A percentile compares a stretch with the other conserved stretches of the same genome.
These are phyloP conservation scores for Orbilia oligospora DNA, from an alignment of 2,329 filamentous ascomycete genomes.

Conservation along the genomic window DNA sequence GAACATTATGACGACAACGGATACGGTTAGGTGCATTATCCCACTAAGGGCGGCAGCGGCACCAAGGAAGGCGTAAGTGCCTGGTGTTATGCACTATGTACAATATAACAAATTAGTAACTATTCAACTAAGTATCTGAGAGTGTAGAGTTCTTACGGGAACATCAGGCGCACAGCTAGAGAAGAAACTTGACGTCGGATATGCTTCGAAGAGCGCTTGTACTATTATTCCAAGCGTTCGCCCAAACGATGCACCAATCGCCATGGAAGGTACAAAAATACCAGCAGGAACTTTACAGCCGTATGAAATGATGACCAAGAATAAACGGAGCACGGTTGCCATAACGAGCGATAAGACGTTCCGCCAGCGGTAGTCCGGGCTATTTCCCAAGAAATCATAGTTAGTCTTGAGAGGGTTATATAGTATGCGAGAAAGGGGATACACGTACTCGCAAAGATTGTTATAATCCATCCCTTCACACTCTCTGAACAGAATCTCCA, in stretches of 20 bases:
- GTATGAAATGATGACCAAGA: constrained; percentile 94
- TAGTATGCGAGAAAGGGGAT: background rate
- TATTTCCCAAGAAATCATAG: constrained; percentile 4
- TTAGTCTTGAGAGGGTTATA: background rate
- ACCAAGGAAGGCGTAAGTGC: constrained; percentile 95
- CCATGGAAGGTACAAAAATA: constrained; percentile 99
- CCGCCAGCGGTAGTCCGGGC: constrained; percentile 76
- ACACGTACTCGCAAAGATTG: constrained; percentile 82
- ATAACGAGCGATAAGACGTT: constrained; percentile 84
- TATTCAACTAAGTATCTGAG: background rate
- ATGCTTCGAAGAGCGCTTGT: constrained; percentile 86
- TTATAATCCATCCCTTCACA: constrained; percentile 91
- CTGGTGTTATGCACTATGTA: constrained; percentile 88
- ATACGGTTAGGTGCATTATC: constrained; percentile 98
- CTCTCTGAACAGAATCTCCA: constrained; percentile 96
- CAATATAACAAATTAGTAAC: background rate
- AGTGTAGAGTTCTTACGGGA: constrained; percentile 68
- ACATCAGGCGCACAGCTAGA: constrained; percentile 89
- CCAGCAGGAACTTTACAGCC: constrained; percentile 98
- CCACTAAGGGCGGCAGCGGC: constrained; percentile 91
- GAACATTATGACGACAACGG: constrained; percentile 99
- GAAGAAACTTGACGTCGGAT: constrained; percentile 87
- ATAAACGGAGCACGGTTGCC: constrained; percentile 83
- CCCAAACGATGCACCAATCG: constrained; percentile 93
- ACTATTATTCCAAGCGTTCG: constrained; percentile 95